Evolutionary conservation across 768 basidiomycete species (phyloP).

Genomic region (Calocybe indica): DNA sequence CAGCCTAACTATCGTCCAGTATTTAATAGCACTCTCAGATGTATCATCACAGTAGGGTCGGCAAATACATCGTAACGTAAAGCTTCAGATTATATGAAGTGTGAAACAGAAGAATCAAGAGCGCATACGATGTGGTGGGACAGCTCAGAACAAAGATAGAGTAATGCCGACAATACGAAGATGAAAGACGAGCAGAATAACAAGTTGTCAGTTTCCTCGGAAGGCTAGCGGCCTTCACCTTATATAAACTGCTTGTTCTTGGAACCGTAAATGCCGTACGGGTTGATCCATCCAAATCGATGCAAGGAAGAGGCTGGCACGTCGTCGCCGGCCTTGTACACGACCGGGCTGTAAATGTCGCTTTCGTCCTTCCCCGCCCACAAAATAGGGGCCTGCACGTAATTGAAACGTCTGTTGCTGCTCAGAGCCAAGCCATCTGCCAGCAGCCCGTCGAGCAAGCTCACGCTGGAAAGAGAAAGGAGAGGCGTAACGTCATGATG

Average conservation of each 20-base stretch:
- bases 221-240: not conserved
- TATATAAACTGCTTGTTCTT: not conserved
- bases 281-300: conserved; percentile 22
- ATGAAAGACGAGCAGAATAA: not conserved
- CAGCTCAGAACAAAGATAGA: no score
- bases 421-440: conserved; percentile 1
- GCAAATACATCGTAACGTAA: no score
- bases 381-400: conserved; percentile 7
- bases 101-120: no score
- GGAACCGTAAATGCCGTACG: conserved; percentile 18
- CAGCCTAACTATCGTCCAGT: no score
- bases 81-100: no score
- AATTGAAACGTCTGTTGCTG: conserved; percentile 2
- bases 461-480: not conserved
- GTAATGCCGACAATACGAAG: no score
- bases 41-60: no score
- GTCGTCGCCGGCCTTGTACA: conserved; percentile 6
- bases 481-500: conserved; percentile 11
- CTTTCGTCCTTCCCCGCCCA: conserved; percentile 1
- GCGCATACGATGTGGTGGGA: no score
- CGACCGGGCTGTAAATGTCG: conserved; percentile 13
- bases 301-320: not conserved
- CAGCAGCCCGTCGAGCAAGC: no score
- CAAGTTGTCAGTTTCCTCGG: conserved; percentile 1
- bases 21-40: no score